phyloP scores from a whole-genome alignment of 1,284 basidiomycete genomes.

The Cryptococcus floricola region DNA sequence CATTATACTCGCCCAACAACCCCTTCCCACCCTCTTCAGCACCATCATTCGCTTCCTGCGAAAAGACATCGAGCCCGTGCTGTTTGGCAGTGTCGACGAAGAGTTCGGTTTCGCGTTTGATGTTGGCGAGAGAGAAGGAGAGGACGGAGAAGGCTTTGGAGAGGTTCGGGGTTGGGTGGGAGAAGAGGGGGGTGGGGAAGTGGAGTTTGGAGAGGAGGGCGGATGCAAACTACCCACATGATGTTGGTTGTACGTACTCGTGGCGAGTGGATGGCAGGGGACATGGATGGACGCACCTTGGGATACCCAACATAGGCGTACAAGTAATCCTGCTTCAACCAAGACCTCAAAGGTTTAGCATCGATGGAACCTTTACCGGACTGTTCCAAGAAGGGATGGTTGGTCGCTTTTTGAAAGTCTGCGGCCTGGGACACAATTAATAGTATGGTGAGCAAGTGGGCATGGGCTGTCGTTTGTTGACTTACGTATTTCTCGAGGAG shows the following conservation, averaged over 20 bases:
- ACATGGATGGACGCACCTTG: constrained; percentile 15
- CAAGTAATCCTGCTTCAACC: constrained; percentile 64
- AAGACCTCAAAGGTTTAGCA: constrained; percentile 54
- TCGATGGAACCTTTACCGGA: constrained; percentile 57
- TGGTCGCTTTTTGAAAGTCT: constrained; percentile 51
- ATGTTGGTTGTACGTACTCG: neutral
- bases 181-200: constrained; percentile 5
- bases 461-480: neutral
- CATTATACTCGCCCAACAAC: constrained; percentile 57
- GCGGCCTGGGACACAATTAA: constrained; percentile 5
- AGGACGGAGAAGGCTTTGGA: constrained; percentile 43
- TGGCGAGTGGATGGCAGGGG: neutral
- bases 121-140: constrained; percentile 56
- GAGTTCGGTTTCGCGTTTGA: constrained; percentile 61
- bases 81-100: constrained; percentile 56
- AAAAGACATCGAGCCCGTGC: constrained; percentile 48
- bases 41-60: neutral
- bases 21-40: constrained; percentile 42
- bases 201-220: constrained; percentile 14
- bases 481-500: constrained; percentile 18
- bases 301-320: constrained; percentile 53
- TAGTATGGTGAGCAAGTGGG: neutral
- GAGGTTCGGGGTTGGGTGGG: constrained; percentile 6
- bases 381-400: constrained; percentile 58
- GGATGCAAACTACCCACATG: constrained; percentile 8